Base-by-base conservation (phyloP, 1,284 basidiomycete species). In the Malassezia vespertilionis region DNA sequence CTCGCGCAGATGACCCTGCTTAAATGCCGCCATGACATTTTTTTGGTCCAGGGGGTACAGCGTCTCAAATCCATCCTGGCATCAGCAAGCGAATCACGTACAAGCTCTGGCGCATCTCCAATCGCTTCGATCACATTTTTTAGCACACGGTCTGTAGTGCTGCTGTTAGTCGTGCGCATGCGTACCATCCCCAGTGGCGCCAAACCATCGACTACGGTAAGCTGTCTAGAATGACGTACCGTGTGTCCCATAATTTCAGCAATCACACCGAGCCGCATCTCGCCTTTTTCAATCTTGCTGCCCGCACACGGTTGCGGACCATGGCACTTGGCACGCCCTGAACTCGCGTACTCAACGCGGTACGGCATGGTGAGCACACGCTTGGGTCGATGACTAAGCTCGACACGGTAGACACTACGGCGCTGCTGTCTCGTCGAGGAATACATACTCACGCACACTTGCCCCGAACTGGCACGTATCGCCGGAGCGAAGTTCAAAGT, bases 271-370 rank as follows among this genome's bases (percentile, higher is more conserved):
- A 86, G 67, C 20, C 86, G 77, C 31, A 91, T 68, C 31, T 76
- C 74, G 46, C 80, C 84, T 72, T 90, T 90, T 4, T 49, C 61
- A 55, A 91, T 83, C 36, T 76, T 62, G 18, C 80, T 84, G 34
- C 85, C 85, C 78, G 66, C 60, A 72, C 86, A 91, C 52, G 87
- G 87, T 72, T 83, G 83, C 28, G 86, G 86, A 83, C 86, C 86
- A 75, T 85, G 87, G 75, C 86, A 91, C 69, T 80, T 82, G 18
- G 87, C 76, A 45, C 86, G 77, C 51, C 73, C 65, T 32, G 58
- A 55, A n/a, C 46, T 33, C 14, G 72, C 61, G 43, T 73, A 59
- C 41, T 54, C 58, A 28, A 60, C 20, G 32, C 58, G 43, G 42
- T 63, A 65, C 2, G 62, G 60, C 60, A 60, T 63, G 26, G 27